phyloP scores from a whole-genome alignment of 768 basidiomycete species.

The Exsudoporus frostii region DNA sequence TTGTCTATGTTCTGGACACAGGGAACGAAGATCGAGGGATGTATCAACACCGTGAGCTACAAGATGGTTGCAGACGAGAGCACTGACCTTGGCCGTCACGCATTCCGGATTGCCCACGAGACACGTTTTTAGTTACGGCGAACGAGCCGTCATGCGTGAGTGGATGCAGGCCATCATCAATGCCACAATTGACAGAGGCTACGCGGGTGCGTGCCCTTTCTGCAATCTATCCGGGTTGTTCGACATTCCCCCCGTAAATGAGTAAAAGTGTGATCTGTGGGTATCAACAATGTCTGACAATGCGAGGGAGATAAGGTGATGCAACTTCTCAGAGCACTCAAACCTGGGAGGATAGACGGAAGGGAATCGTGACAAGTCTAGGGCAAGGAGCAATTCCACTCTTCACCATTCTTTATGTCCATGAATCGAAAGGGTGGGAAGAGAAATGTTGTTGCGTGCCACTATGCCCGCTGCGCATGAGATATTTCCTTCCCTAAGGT shows the following conservation, averaged over 20 bases:
- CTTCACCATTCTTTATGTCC: no score
- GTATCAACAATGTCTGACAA: slow-evolving; percentile 87
- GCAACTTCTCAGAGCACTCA: slow-evolving; percentile 72
- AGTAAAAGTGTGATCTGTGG: slow-evolving; percentile 89
- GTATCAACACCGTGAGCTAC: slow-evolving; percentile 88
- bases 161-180: slow-evolving; percentile 99
- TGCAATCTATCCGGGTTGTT: slow-evolving; percentile 82
- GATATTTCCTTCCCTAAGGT: no score
- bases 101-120: slow-evolving; percentile 92
- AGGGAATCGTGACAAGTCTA: slow-evolving; percentile 52
- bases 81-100: slow-evolving; percentile 87
- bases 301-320: slow-evolving; percentile 79
- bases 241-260: slow-evolving; percentile 89
- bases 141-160: slow-evolving; percentile 77
- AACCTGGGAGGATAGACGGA: slow-evolving; percentile 76
- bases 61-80: slow-evolving; percentile 92
- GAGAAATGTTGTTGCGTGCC: no score
- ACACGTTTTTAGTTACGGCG: slow-evolving; percentile 84
- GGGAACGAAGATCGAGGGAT: slow-evolving; percentile 97
- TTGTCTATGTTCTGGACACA: slow-evolving; percentile 27
- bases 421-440: no score
- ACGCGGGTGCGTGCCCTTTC: slow-evolving; percentile 63
- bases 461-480: no score
- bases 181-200: slow-evolving; percentile 93
- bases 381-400: slow-evolving; percentile 42